Base-by-base conservation (phyloP, 2,329 filamentous ascomycete genomes). In the Colletotrichum tropicale region DNA sequence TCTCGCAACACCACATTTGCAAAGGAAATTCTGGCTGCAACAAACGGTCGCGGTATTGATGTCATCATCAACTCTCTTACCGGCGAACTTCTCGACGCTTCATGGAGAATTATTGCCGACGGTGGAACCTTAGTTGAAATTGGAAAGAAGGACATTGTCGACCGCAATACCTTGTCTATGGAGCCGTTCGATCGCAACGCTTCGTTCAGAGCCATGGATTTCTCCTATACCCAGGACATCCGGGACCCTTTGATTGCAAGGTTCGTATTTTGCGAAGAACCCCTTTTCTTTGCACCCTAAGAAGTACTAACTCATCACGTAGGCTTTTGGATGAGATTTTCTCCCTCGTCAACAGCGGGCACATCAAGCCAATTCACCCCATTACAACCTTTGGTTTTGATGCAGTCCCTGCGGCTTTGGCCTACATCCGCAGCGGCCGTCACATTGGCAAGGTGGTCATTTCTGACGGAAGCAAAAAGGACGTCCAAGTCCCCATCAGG, bases 401-500 rank as follows among this genome's bases (percentile, higher is more conserved):
- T 15, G 21, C 15, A 8, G 12, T 61, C 6, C 18, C 55, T 5
- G 81, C 86, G 12, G 86, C 86, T 0, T 87, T 89, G 76, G 79
- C 85, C 1, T 82, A 84, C 60, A 85, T 89, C 83, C 85, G 88
- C 68, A 80, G 79, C 2, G 87, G 86, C 1, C 80, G 79, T 36
- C 87, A 89, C 76, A 85, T 86, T 56, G 87, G 87, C 0, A 88
- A 88, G 70, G 84, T 88, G 18, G 82, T 88, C n/a, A 68, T 86
- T 21, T 85, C 66, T 26, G 26, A 60, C 56, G 26, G 26, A 30
- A n/a, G 26, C 62, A 38, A 48, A 12, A n/a, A 66, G 32, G 62
- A 66, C 15, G 10, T 28, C 18, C 18, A n/a, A 21, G n/a, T 66
- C 12, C 62, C 62, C 36, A 28, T 66, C 16, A 36, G 62, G 18